These are phyloP conservation scores for Oryza coarctata DNA, from an alignment of 176 grass and related monocot species.

Conservation along the genomic window DNA sequence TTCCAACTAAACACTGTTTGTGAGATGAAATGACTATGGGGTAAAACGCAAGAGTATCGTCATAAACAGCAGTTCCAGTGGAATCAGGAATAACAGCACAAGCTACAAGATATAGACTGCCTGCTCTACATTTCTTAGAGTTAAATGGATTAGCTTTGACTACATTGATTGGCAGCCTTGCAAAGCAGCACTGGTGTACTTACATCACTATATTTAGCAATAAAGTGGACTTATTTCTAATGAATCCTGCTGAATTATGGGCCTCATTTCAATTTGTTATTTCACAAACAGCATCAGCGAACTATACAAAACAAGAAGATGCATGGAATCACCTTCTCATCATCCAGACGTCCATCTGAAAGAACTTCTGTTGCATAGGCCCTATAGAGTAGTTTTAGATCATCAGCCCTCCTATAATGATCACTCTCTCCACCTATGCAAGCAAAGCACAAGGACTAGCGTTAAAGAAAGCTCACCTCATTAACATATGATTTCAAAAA, in stretches of 20 bases:
- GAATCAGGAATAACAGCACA: background rate
- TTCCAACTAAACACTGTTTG: constrained; percentile 8
- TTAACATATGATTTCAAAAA: constrained; percentile 32
- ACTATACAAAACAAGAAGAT: constrained; percentile 17
- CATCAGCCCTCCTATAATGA: constrained; percentile 64
- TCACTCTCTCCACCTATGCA: constrained; percentile 74
- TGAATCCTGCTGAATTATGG: background rate
- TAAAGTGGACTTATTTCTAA: constrained; percentile 10
- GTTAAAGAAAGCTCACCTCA: constrained; percentile 20
- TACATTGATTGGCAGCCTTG: background rate
- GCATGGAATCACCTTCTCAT: constrained; percentile 59
- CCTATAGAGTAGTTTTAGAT: constrained; percentile 84
- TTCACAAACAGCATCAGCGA: constrained; percentile 24
- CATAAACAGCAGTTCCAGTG: background rate
- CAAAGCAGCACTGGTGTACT: constrained; percentile 7
- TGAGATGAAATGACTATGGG: too few species aligned
- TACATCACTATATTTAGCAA: constrained; percentile 20
- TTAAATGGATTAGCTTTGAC: background rate
- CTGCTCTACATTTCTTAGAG: background rate
- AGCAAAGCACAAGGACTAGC: constrained; percentile 16
- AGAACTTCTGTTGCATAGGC: constrained; percentile 76
- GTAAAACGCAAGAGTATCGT: background rate
- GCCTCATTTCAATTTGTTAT: constrained; percentile 4
- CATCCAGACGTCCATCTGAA: constrained; percentile 65
- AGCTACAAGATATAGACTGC: background rate